Conservation (phyloP, 345 rosid species). For the Excoecaria cochinchinensis region DNA sequence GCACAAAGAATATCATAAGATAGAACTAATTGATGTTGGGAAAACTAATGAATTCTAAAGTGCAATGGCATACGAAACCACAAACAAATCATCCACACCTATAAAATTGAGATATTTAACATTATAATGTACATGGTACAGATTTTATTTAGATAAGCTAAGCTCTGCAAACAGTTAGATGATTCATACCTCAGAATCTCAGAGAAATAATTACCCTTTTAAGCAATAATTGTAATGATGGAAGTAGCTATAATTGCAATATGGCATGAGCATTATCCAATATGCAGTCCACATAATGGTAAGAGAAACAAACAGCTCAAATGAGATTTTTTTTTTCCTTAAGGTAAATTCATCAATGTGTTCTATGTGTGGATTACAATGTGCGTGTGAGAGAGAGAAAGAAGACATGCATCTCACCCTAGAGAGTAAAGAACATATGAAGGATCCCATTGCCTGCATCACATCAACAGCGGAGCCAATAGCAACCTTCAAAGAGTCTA, state of each 20-base stretch:
- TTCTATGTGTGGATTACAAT: not conserved
- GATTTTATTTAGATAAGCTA: not conserved
- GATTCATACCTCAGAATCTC: not conserved
- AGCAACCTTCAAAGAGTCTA: slow-evolving; percentile 70
- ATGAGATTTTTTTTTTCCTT: not conserved
- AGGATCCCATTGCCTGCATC: slow-evolving; percentile 86
- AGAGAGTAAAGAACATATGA: slow-evolving; percentile 61
- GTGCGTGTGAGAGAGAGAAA: slow-evolving; percentile 5
- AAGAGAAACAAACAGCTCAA: slow-evolving; percentile 3
- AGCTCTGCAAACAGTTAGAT: not conserved
- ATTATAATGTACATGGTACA: not conserved
- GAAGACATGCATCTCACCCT: slow-evolving; percentile 48
- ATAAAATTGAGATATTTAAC: not conserved
- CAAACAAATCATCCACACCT: not conserved
- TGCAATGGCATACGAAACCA: not conserved
- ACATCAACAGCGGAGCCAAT: slow-evolving; percentile 87
- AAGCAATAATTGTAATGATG: not conserved
- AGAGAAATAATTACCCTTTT: not conserved
- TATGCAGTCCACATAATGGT: not conserved
- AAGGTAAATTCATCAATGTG: not conserved
- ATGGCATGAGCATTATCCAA: not conserved
- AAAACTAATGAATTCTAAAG: not conserved
- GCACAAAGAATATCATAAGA: not conserved
- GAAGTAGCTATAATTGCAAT: not conserved
- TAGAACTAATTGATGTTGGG: not conserved